Base-by-base conservation (phyloP, 805 yeast genomes). In the Tanozyma kutaoensis region DNA sequence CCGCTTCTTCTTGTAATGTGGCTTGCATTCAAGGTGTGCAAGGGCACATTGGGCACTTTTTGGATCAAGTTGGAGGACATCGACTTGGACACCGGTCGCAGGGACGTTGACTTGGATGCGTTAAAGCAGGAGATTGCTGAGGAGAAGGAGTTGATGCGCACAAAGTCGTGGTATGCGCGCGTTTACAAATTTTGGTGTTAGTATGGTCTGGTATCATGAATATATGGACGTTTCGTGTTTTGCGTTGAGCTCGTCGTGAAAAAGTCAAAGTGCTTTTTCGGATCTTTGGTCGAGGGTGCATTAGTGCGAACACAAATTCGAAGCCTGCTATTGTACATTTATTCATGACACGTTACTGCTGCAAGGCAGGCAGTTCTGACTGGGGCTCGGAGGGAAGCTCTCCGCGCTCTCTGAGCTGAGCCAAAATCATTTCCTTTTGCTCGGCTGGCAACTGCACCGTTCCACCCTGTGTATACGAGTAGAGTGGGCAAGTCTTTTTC, bases 401-500 rank as follows among this genome's bases (percentile, higher is more conserved):
- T 10, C 9, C 20, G 20, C 10, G 8, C 20, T 17, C 20, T 8
- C 20, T 8, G 10, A 8, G 10, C 20, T 17, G 20, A 8, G 40
- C 39, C 21, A 39, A 32, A 18, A 39, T 24, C 22, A 39, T 35
- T 18, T 37, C 44, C 23, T 38, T 39, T 15, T 37, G 38, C 13
- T 39, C 39, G 22, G 36, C 41, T 5, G 39, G 33, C 15, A 36
- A 36, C 19, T 34, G 43, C 10, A 36, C 32, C 5, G 43, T 41
- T 8, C 55, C 57, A 1, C 53, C 58, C 27, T 48, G 41, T 8
- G 55, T 50, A n/a, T 52, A 52, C 17, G 37, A 31, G 46, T 80
- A 88, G 68, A 85, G 65, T 11, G 97, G 98, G 55, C 98, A 88
- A 36, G 64, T 65, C 43, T 77, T 78, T 48, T 84, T 85, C 3